Conservation (phyloP, 345 rosid genomes). For the Populus tremula region DNA sequence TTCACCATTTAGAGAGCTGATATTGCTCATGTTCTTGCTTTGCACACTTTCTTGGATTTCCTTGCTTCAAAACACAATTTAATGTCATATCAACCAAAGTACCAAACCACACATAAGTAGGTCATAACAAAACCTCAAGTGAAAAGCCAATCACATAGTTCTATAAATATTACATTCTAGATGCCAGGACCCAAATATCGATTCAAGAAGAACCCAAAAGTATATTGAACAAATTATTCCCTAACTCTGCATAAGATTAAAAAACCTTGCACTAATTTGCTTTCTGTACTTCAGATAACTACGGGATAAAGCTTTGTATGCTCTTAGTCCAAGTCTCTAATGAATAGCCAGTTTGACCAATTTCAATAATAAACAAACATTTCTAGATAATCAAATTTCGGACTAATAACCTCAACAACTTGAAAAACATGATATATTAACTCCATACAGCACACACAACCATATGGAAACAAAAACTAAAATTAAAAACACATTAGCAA, state of each 20-base stretch:
- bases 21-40: conserved; percentile 19
- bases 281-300: not conserved
- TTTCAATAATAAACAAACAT: too few species aligned
- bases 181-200: not conserved
- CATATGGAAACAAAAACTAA: too few species aligned
- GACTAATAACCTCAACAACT: too few species aligned
- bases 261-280: not conserved
- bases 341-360: too few species aligned
- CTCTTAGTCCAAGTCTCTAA: not conserved
- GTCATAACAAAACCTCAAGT: not conserved
- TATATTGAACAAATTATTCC: not conserved
- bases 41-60: conserved; percentile 24
- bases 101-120: not conserved
- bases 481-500: too few species aligned
- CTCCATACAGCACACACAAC: too few species aligned
- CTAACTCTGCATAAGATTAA: not conserved
- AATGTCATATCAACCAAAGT: conserved; percentile 11
- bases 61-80: conserved; percentile 39
- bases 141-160: not conserved
- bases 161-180: not conserved
- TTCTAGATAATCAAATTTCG: too few species aligned
- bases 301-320: not conserved
- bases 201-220: not conserved
- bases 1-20: conserved; percentile 26
- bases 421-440: too few species aligned